phyloP scores from a whole-genome alignment of 108 stramenopile genomes.

The Epithemia pelagica region DNA sequence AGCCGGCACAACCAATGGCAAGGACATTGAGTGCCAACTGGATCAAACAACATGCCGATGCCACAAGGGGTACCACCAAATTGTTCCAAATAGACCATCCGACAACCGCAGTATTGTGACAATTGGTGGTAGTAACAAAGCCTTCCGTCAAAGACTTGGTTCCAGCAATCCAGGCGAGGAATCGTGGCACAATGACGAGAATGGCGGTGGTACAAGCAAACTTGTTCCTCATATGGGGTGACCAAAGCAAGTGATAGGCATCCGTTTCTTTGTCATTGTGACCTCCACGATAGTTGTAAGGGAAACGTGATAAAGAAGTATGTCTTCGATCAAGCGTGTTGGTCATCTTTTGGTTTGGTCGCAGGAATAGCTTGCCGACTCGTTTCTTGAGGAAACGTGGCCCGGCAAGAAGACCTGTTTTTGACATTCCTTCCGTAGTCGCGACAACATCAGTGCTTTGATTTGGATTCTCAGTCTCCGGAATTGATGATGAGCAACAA shows the following conservation, averaged over 20 bases:
- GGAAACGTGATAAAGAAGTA: too few species aligned
- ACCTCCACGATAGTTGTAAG: too few species aligned
- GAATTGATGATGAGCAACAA: too few species aligned
- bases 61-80: conserved; percentile 44
- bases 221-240: not conserved
- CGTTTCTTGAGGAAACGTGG: too few species aligned
- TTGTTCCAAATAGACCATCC: conserved; percentile 16
- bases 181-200: not conserved
- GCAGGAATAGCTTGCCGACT: too few species aligned
- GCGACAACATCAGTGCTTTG: too few species aligned
- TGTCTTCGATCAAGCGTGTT: too few species aligned
- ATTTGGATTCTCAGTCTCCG: too few species aligned
- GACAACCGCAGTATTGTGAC: not conserved
- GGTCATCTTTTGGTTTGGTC: too few species aligned
- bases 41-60: conserved; percentile 69
- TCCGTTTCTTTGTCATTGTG: too few species aligned
- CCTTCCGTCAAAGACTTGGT: not conserved
- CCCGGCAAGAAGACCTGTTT: too few species aligned
- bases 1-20: conserved; percentile 72
- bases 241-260: not conserved
- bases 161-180: not conserved
- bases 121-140: not conserved
- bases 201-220: not conserved
- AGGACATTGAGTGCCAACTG: conserved; percentile 66
- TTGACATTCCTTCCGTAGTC: too few species aligned